Evolutionary conservation across 805 yeast species (phyloP).

Genomic region (Myxozyma sirexii): DNA sequence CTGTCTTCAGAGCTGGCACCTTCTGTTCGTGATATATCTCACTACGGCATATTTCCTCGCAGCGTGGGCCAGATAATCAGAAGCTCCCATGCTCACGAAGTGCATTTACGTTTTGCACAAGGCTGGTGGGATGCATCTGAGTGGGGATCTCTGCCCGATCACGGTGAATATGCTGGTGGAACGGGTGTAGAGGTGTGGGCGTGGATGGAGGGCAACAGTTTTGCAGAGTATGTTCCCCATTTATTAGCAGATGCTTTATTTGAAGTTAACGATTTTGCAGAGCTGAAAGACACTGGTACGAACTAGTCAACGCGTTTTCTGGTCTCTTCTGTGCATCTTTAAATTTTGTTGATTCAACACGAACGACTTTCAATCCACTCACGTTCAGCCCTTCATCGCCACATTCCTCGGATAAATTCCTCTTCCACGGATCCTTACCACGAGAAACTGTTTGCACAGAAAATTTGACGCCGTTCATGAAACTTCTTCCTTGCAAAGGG

Average conservation of each 20-base stretch:
- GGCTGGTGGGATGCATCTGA: constrained; percentile 92
- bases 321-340: constrained; percentile 95
- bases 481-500: constrained; percentile 88
- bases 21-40: constrained; percentile 37
- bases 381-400: constrained; percentile 15
- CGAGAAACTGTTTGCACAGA: constrained; percentile 97
- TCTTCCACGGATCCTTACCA: constrained; percentile 82
- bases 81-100: constrained; percentile 65
- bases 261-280: constrained; percentile 29
- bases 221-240: constrained; percentile 44
- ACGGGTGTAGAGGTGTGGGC: constrained; percentile 96
- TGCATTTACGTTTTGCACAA: constrained; percentile 84
- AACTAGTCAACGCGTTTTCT: constrained; percentile 72
- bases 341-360: constrained; percentile 78
- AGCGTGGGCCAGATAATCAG: constrained; percentile 76
- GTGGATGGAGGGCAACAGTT: constrained; percentile 62
- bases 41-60: constrained; percentile 75
- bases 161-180: constrained; percentile 81
- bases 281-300: constrained; percentile 58
- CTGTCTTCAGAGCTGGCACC: constrained; percentile 54
- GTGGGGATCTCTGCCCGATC: constrained; percentile 80
- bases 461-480: constrained; percentile 89
- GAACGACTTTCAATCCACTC: constrained; percentile 66
- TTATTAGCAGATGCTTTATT: background rate
- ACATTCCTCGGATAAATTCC: constrained; percentile 12